Evolutionary conservation across 208 protist species (phyloP), one percentile per base, ranked within the genome.

Genomic region (Acanthamoeba castellanii): DNA sequence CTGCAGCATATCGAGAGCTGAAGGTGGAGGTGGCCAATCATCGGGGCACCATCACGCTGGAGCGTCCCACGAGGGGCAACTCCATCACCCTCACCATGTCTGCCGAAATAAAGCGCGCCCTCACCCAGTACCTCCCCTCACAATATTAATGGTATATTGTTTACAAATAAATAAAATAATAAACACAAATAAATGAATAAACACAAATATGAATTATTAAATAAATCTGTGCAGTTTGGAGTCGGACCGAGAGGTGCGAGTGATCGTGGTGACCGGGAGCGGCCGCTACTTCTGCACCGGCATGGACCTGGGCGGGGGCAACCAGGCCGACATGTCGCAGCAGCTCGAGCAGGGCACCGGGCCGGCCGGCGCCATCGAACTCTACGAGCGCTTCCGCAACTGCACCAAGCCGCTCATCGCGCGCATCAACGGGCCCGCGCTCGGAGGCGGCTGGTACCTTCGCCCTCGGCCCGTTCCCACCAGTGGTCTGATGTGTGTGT

Each of bases 261-360:
- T 94, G 27, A 72, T 94, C 14, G 91, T 94, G 47, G 55, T 94
- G 27, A 94, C 91, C 13, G 91, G 91, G 3, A 84, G 34, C 59
- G 91, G 91, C 13, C 27, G 42, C 89, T 94, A 84, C 37, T 94
- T 94, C 59, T 94, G 91, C 55, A 94, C 91, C 20, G 91, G 91
- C 30, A 94, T 94, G 91, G 91, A 94, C 50, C 37, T 94, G 30
- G 91, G 91, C 2, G 50, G 55, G 13, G 37, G 57, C 68, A 87
- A 84, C 42, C 91, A 94, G 27, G 37, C 61, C 57, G 37, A 94
- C 70, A 94, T 94, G 76, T 72, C 47, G 8, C 55, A 84, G 22
- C 74, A 72, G 59, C 34, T 94, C n/a, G 32, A 84, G 45, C 55
- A 76, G 32, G 70, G 70, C 91, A 34, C 30, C 30, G 85, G 85